Percentiles rank a stretch among this genome's conserved stretches.
Evolutionary conservation across 495 filamentous ascomycete genomes (phyloP).

Genomic region (Penicillium bovifimosum): DNA sequence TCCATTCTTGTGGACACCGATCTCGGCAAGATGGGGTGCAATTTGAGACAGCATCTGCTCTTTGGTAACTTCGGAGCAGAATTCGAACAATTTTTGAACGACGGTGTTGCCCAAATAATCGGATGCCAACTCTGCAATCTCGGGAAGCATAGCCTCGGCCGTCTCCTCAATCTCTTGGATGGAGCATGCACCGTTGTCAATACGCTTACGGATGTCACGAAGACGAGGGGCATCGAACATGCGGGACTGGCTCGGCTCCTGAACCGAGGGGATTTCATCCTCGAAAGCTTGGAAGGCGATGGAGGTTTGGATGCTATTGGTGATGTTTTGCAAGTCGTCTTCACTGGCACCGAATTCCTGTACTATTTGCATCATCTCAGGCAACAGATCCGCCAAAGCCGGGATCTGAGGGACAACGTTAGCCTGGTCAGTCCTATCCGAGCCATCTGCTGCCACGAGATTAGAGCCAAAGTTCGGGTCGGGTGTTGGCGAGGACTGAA

Average conservation of each 20-base stretch:
- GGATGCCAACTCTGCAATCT: slow-evolving; percentile 89
- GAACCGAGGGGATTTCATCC: slow-evolving; percentile 82
- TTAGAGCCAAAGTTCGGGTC: slow-evolving; percentile 55
- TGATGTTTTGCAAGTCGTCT: slow-evolving; percentile 72
- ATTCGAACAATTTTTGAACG: slow-evolving; percentile 98
- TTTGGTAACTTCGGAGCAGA: slow-evolving; percentile 82
- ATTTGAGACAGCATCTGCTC: slow-evolving; percentile 89
- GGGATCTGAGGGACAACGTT: slow-evolving; percentile 60
- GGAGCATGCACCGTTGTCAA: slow-evolving; percentile 87
- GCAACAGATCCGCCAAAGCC: slow-evolving; percentile 65
- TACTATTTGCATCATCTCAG: slow-evolving; percentile 82
- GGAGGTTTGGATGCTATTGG: slow-evolving; percentile 64
- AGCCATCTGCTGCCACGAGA: slow-evolving; percentile 22
- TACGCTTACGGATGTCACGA: slow-evolving; percentile 92
- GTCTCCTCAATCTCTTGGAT: slow-evolving; percentile 86
- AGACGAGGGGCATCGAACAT: slow-evolving; percentile 94
- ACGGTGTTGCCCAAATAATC: slow-evolving; percentile 98
- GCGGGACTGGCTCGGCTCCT: slow-evolving; percentile 83
- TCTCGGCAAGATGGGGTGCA: slow-evolving; percentile 86
- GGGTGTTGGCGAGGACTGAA: slow-evolving; percentile 89
- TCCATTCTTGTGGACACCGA: slow-evolving; percentile 97
- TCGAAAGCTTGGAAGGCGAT: slow-evolving; percentile 67
- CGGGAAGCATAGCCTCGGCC: slow-evolving; percentile 86
- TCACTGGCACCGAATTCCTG: slow-evolving; percentile 80
- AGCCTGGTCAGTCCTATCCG: slow-evolving; percentile 34